A percentile compares a stretch with the other conserved stretches of the same genome.
phyloP scores from a whole-genome alignment of 148 eudicot genomes.

The Selenicereus undatus region DNA sequence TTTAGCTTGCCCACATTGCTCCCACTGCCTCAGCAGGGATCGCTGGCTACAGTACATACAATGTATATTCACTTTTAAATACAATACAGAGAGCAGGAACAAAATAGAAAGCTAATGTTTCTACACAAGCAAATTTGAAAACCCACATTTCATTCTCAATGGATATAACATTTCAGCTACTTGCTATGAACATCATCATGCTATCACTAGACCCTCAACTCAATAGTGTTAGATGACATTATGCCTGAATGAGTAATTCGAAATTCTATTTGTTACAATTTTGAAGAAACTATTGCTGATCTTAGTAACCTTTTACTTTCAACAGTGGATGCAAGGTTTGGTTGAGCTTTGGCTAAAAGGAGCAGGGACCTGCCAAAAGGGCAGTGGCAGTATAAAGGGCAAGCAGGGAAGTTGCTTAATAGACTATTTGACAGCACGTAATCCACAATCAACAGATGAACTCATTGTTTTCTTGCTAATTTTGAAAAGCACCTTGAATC shows the following conservation, averaged over 20 bases:
- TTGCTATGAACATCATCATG: too few species aligned
- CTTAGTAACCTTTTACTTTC: background rate
- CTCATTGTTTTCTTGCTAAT: background rate
- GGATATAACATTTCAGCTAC: too few species aligned
- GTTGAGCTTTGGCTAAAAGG: background rate
- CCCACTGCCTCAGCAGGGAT: constrained; percentile 82
- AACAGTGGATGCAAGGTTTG: background rate
- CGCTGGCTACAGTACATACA: constrained; percentile 55
- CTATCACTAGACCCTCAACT: too few species aligned
- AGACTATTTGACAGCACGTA: background rate
- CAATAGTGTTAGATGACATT: too few species aligned
- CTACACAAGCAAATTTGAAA: background rate
- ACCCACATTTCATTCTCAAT: background rate
- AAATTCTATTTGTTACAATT: background rate
- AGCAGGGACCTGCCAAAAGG: too few species aligned
- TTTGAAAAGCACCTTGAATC: background rate
- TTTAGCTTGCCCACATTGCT: constrained; percentile 87
- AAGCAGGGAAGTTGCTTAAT: background rate
- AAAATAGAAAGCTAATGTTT: constrained; percentile 5
- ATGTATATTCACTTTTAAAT: background rate
- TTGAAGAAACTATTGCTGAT: background rate
- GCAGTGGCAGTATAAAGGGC: too few species aligned
- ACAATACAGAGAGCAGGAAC: background rate
- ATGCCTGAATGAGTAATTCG: background rate
- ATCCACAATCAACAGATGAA: background rate